Base-by-base conservation (phyloP, 139 green algal genomes). In the Picochlorum sp. region DNA sequence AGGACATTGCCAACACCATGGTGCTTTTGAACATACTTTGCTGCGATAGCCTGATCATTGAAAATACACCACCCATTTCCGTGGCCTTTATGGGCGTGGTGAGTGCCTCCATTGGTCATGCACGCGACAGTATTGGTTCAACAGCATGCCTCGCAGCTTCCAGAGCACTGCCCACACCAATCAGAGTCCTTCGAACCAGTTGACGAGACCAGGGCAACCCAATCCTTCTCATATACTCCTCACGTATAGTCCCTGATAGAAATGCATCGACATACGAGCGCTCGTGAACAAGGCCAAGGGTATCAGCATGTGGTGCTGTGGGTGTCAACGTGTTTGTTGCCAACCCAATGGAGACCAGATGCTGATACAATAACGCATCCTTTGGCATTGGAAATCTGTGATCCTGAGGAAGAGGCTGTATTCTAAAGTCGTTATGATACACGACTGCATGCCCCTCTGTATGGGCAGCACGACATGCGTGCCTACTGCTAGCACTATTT, bases 81-180 rank as follows among this genome's bases (percentile, higher is more conserved):
- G 10, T 73, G 57, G 6, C 34, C 37, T 8, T 32, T 37, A 54
- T 85, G 78, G 7, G 80, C 80, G 32, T 86, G 80, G 63, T 86
- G 80, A 2, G 80, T 86, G 44, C 80, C 80, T 5, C 80, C 80
- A 55, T 84, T 84, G 49, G 55, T 72, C 77, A 81, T 85, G 37
- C 57, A 62, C 3, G 80, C 78, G 41, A 81, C 41, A 9, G 47
- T 54, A 1, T 78, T 78, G 15, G 71, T 55, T 81, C 69, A 54
- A 83, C 54, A 2, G 80, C 80, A 20, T 83, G 66, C 8, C 78
- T 67, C 0, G 74, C 74, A 11, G 80, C 78, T 37, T 82, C 62
- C 5, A 84, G 49, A 0, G 80, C 78, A 11, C 37, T 66, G 18
- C 77, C 77, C 3, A 75, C 65, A 13, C 78, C 80, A 11, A 79